Conservation (phyloP, 768 basidiomycete genomes). For the Podaxis pistillaris region DNA sequence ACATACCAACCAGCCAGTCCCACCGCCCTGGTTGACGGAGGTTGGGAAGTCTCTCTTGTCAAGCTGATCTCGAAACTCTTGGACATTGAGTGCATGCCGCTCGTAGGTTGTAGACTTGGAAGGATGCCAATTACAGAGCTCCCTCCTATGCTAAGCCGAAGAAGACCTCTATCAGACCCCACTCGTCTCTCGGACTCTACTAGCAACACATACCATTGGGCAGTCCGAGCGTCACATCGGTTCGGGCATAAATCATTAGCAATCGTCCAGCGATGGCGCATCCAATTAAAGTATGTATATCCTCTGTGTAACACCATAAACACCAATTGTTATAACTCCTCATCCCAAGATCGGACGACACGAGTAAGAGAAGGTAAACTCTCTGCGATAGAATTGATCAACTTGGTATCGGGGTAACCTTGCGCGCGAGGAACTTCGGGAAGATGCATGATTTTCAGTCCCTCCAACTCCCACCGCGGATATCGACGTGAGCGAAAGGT, state of each 20-base stretch:
- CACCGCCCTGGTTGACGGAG: too few relatives aligned
- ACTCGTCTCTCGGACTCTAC: not conserved
- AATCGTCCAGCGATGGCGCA: not conserved
- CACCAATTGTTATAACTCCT: not conserved
- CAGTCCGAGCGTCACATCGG: not conserved
- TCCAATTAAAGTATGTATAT: not conserved
- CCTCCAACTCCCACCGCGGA: not conserved
- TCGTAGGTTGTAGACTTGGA: not conserved
- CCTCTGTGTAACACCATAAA: not conserved
- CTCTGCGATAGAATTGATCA: not conserved
- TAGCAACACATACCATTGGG: not conserved
- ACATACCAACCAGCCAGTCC: too few relatives aligned
- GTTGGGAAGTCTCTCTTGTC: too few relatives aligned
- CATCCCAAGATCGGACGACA: not conserved
- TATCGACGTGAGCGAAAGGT: not conserved
- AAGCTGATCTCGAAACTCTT: not conserved
- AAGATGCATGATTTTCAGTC: not conserved
- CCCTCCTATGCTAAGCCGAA: not conserved
- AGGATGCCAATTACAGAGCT: not conserved
- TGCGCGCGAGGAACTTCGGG: not conserved
- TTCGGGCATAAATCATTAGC: not conserved
- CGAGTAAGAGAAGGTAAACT: not conserved
- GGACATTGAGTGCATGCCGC: not conserved
- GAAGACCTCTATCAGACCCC: not conserved
- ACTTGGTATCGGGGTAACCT: not conserved